Conservation (phyloP, 2,329 filamentous ascomycete genomes). For the Neonectria punicea region DNA sequence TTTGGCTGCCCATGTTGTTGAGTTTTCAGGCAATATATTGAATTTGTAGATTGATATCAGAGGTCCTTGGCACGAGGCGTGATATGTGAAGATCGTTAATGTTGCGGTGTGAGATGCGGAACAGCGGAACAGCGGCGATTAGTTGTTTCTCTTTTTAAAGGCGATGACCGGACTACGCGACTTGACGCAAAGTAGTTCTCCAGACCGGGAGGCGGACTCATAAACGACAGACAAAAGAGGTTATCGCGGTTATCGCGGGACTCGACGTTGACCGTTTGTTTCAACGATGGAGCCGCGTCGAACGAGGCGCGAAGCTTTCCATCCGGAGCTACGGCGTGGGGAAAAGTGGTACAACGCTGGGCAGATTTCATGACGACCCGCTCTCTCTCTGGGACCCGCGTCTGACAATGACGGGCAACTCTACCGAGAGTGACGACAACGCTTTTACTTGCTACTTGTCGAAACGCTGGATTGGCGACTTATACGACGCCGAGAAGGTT, state of each 20-base stretch:
- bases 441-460: background rate
- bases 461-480: background rate
- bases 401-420: background rate
- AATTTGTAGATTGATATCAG: background rate
- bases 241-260: background rate
- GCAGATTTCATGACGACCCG: constrained; percentile 2
- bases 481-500: background rate
- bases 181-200: background rate
- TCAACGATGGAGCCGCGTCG: background rate
- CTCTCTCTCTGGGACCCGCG: background rate
- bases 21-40: background rate
- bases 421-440: background rate
- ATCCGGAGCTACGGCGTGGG: constrained; percentile 7
- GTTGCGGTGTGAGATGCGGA: background rate
- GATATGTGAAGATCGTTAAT: background rate
- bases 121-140: background rate
- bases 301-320: constrained; percentile 8
- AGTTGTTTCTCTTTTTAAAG: background rate
- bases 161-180: background rate
- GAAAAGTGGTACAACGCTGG: constrained; percentile 12
- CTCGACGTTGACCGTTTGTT: background rate
- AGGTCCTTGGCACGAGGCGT: background rate
- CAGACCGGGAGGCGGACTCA: background rate
- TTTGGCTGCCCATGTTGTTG: constrained; percentile 50
- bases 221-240: background rate